Evolutionary conservation across 106 monocot genomes (phyloP).

Genomic region (Hemerocallis citrina): DNA sequence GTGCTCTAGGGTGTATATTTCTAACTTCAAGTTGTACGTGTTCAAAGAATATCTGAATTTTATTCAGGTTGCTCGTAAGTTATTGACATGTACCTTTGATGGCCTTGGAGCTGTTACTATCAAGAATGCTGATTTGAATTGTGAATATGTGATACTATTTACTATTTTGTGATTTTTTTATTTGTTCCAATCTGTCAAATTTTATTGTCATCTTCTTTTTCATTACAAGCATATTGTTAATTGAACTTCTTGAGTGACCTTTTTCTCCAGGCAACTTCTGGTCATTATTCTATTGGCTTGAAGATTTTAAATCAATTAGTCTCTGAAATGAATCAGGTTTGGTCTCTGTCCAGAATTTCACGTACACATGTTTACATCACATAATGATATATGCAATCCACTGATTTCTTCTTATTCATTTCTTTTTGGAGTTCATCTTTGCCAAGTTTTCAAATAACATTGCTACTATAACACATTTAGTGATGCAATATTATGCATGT

Average conservation of each 20-base stretch:
- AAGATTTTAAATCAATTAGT: slow-evolving; percentile 94
- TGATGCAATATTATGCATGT: no score
- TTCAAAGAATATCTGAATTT: not conserved
- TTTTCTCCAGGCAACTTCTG: slow-evolving; percentile 54
- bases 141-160: slow-evolving; percentile 2
- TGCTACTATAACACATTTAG: no score
- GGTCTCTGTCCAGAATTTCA: slow-evolving; percentile 2
- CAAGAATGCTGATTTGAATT: not conserved
- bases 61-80: not conserved
- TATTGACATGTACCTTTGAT: not conserved
- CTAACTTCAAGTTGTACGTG: not conserved
- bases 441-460: no score
- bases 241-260: not conserved
- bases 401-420: no score
- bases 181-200: not conserved
- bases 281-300: slow-evolving; percentile 90
- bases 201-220: not conserved
- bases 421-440: no score
- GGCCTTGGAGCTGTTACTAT: not conserved
- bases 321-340: slow-evolving; percentile 97
- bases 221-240: not conserved
- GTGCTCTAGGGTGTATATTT: no score
- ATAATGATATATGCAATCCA: no score
- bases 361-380: not conserved
- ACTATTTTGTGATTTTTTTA: not conserved